Evolutionary conservation across 1,284 basidiomycete species (phyloP), one percentile per base, ranked within the genome.

Genomic region (Meripilus lineatus): DNA sequence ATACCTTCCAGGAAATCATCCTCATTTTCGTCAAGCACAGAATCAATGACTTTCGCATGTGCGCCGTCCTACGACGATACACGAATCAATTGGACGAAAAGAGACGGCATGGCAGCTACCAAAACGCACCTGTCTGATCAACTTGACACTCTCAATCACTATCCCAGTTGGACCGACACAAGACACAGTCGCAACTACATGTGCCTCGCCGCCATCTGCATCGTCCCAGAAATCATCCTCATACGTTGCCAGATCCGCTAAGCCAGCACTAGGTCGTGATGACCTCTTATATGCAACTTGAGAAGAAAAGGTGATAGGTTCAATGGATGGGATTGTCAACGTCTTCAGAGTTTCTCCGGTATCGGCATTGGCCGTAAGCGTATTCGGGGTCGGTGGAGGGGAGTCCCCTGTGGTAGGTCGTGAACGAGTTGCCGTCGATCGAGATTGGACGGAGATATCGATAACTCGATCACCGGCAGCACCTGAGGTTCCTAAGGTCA

Each of bases 361-460:
- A 52, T 83, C 74, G 15, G 58, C 53, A 2, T 53, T 26, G 1
- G 43, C 46, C 2, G 44, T 32, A 10, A 50, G 50, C 32, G 44
- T 52, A 5, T 40, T 23, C 0, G 59, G 53, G 7, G 58, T 45
- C 2, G 47, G 28, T 3, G 61, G 61, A n/a, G n/a, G n/a, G n/a
- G n/a, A n/a, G n/a, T n/a, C n/a, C n/a, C n/a, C n/a, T 28, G 53
- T 54, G 4, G 47, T 42, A 6, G 58, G 49, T n/a, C 44, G 20
- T 3, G 50, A 46, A 14, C 14, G 44, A 23, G 42, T 48, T 10
- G 15, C 36, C 4, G 57, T 45, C 30, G 69, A 56, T 14, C 68
- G 65, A 13, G 86, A 84, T 47, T 84, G 85, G 33, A 89, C 66
- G 1, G 88, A 90, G 22, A 91, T 70, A 57, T 92, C 89, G 37